phyloP scores from a whole-genome alignment of 306 rosid species.

The Sphenostylis stenocarpa region DNA sequence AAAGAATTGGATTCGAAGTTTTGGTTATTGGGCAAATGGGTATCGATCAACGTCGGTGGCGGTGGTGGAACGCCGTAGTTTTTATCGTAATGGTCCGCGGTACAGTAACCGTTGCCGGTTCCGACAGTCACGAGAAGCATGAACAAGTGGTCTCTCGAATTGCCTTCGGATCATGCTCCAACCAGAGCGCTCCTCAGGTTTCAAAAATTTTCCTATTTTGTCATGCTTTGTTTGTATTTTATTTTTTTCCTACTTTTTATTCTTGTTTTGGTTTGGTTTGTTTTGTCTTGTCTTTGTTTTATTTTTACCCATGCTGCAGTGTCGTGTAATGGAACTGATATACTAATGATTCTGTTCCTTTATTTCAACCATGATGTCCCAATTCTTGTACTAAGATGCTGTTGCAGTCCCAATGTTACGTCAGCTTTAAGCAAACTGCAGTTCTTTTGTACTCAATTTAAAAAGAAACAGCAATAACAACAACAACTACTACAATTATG shows the following conservation, averaged over 20 bases:
- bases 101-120: constrained; percentile 31
- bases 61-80: constrained; percentile 30
- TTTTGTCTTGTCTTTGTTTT: constrained; percentile 14
- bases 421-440: constrained; percentile 32
- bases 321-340: constrained; percentile 9
- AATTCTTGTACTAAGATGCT: constrained; percentile 20
- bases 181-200: constrained; percentile 74
- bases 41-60: constrained; percentile 31
- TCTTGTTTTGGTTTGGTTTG: neutral
- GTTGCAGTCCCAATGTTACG: constrained; percentile 9
- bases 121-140: constrained; percentile 34
- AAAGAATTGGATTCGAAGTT: constrained; percentile 13
- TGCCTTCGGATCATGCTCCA: constrained; percentile 87
- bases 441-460: constrained; percentile 25
- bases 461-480: neutral
- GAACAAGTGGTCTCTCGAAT: constrained; percentile 54
- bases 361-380: constrained; percentile 30
- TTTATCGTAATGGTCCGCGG: constrained; percentile 29
- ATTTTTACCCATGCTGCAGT: neutral
- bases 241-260: neutral
- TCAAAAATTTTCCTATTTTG: neutral
- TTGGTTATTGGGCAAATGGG: constrained; percentile 33
- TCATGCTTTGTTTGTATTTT: neutral
- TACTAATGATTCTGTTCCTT: constrained; percentile 27
- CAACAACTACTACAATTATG: neutral